Evolutionary conservation across 257 asterid genomes (phyloP).

Genomic region (Gentiana macrophylla): DNA sequence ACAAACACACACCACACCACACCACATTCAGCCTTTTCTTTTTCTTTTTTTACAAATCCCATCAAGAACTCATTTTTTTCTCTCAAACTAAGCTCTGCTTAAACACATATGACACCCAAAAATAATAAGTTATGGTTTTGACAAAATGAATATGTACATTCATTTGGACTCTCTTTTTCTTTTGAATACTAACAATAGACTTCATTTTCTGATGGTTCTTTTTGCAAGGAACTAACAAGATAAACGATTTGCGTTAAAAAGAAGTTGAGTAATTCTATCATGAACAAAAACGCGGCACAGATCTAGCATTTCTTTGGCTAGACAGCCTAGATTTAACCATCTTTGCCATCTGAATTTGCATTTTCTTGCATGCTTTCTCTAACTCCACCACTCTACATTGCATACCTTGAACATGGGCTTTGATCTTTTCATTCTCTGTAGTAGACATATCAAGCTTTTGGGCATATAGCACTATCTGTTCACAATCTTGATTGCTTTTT

Average conservation of each 20-base stretch:
- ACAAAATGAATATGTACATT: constrained; percentile 19
- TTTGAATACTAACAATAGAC: too few relatives aligned
- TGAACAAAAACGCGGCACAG: constrained; percentile 72
- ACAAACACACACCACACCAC: not conserved
- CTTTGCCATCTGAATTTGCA: constrained; percentile 69
- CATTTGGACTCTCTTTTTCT: not conserved
- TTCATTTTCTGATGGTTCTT: too few relatives aligned
- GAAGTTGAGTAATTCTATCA: constrained; percentile 18
- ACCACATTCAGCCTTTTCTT: constrained; percentile 3
- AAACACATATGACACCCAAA: not conserved
- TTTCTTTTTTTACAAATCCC: constrained; percentile 12
- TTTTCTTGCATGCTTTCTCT: constrained; percentile 61
- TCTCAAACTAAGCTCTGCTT: constrained; percentile 5
- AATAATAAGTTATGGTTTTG: too few relatives aligned
- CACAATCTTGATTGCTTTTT: constrained; percentile 22
- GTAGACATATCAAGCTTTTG: constrained; percentile 46
- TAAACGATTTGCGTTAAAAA: not conserved
- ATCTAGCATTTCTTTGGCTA: constrained; percentile 34
- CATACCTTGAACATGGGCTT: constrained; percentile 75
- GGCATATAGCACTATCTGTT: constrained; percentile 62
- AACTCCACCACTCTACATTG: constrained; percentile 75
- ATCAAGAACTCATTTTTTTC: constrained; percentile 20
- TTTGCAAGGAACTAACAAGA: too few relatives aligned
- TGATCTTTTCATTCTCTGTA: constrained; percentile 48
- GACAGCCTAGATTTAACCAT: constrained; percentile 58